A percentile compares a stretch with the other conserved stretches of the same genome.
Evolutionary conservation across 1,284 basidiomycete genomes (phyloP).

Genomic region (Pyrrhoderma lamaoense): DNA sequence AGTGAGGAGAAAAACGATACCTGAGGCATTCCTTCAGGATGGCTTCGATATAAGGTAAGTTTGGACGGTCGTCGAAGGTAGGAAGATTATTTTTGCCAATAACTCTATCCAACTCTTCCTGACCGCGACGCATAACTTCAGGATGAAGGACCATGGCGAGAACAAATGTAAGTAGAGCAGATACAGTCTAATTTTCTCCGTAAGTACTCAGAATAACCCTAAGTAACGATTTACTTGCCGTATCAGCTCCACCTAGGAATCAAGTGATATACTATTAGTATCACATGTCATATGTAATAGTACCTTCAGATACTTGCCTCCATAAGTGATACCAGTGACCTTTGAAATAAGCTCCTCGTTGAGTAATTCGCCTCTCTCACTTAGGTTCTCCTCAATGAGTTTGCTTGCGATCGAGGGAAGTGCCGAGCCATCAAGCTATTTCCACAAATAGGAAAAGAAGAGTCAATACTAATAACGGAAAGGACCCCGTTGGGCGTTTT

Average conservation of each 20-base stretch:
- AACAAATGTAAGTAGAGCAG: constrained; percentile 11
- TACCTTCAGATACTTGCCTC: constrained; percentile 11
- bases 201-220: neutral
- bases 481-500: neutral
- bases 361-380: neutral
- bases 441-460: too few relatives aligned
- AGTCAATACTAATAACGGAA: neutral
- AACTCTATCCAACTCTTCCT: constrained; percentile 11
- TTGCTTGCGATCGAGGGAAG: constrained; percentile 5
- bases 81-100: constrained; percentile 22
- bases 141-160: constrained; percentile 9
- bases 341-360: constrained; percentile 12
- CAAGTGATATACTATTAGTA: neutral
- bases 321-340: constrained; percentile 13
- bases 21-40: constrained; percentile 26
- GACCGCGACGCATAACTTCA: constrained; percentile 7
- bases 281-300: too few relatives aligned
- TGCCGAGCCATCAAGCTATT: neutral
- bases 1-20: constrained; percentile 10
- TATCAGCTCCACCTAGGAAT: constrained; percentile 18
- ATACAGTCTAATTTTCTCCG: constrained; percentile 1
- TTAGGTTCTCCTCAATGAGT: constrained; percentile 15
- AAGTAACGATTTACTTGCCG: neutral
- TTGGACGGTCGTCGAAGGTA: constrained; percentile 21
- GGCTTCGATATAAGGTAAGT: constrained; percentile 26